Base-by-base conservation (phyloP, 2,329 filamentous ascomycete species). In the Cryphonectria carpinicola region DNA sequence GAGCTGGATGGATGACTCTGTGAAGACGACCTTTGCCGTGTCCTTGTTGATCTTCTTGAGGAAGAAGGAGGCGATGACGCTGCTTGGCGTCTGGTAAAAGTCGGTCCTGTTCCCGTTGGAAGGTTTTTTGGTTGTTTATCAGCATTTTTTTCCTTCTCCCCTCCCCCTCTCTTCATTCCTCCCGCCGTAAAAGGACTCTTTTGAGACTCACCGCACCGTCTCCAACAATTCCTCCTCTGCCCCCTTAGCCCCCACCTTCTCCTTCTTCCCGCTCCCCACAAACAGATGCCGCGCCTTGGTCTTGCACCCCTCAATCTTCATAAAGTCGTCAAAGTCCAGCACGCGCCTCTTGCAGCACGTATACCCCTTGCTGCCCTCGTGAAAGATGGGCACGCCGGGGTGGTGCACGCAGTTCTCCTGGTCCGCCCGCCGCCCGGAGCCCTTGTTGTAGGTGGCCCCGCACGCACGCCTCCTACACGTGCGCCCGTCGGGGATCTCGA, bases 321-420 rank as follows among this genome's bases (percentile, higher is more conserved):
- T 90, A 82, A 99, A 99, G 81, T 98, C 92, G 80, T 99, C 95
- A 81, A 99, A 99, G 79, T 99, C 96, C 71, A 99, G 84, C 70
- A 99, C 96, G 52, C 94, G 88, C 76, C 94, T 87, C 88, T 98
- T 98, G 84, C 96, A 99, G 85, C 96, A 99, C 71, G 90, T 94
- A 87, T 96, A 99, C 1, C 96, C 96, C 84, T 99, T 99, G 83
- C 93, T 97, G 49, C 96, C 96, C 84, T 99, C 96, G 80, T 99
- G 96, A 83, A 99, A 99, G 75, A 99, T 91, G 35, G 96, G 93
- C 32, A 88, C 89, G 5, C 96, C 96, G 0, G 96, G 95, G 81
- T 99, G 96, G 78, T 97, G 91, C 63, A 93, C 86, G 79, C 96
- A 99, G 72, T 89, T 86, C 84, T 98, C 95, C 0, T 85, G 88